Evolutionary conservation across 768 basidiomycete species (phyloP), one percentile per base, ranked within the genome.

Genomic region (Astraeus odoratus): DNA sequence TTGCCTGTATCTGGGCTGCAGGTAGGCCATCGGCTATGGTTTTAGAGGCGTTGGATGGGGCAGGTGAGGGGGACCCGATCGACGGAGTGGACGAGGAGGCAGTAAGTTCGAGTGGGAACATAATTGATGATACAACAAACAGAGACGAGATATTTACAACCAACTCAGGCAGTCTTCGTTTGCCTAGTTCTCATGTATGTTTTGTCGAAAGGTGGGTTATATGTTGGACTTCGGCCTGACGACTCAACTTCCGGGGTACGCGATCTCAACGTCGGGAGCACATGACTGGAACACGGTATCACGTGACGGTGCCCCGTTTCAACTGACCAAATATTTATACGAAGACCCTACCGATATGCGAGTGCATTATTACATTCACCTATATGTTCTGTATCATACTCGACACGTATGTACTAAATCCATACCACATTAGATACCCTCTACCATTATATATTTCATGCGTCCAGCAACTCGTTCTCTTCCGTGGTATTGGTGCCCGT

Each of bases 401-500:
- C 19, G 34, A 35, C 12, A 35, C 19, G 19, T 3, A 16, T 19
- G 8, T 23, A 38, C 5, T 38, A 22, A 12, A 38, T 38, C 26
- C 25, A 25, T 26, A 27, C 18, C 15, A 41, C 19, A 41, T 41
- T 26, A 27, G 26, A 19, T 24, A 19, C 13, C 20, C 46, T 23
- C n/a, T 25, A 24, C 35, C 37, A 39, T 16, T 50, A 0, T 49
- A 23, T 53, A 24, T 53, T 55, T 15, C 46, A 50, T 12, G 51
- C 52, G 19, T 45, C 45, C 47, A 68, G 34, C 29, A 75, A 22
- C 34, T 42, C 58, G 35, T 61, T 61, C 54, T 79, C 77, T 51
- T 78, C 77, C 2, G 61, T 58, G n/a, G 76, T 70, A 41, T 64
- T 72, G 8, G 66, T 56, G 4, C 74, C 72, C 4, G 57, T 47